Conservation (phyloP, 306 rosid genomes). For the Vigna hirtella region DNA sequence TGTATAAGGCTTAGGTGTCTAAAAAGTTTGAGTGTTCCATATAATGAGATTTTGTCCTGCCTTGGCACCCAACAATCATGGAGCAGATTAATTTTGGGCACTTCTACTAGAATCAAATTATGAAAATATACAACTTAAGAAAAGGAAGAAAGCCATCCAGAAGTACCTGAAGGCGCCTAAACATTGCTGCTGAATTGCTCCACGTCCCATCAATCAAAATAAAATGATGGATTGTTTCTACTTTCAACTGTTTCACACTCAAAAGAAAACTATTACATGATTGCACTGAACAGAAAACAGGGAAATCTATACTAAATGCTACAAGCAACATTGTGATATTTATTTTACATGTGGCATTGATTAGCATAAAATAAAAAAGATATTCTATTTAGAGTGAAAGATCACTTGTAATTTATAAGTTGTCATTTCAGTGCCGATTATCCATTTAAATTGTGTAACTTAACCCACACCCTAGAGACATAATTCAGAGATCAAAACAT, state of each 20-base stretch:
- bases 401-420: slow-evolving; percentile 10
- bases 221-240: slow-evolving; percentile 68
- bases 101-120: slow-evolving; percentile 24
- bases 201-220: slow-evolving; percentile 98
- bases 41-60: not conserved
- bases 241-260: slow-evolving; percentile 65
- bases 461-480: not conserved
- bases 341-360: slow-evolving; percentile 11
- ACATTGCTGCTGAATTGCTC: slow-evolving; percentile 97
- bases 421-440: slow-evolving; percentile 32
- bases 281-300: slow-evolving; percentile 44
- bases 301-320: slow-evolving; percentile 25
- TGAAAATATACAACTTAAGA: slow-evolving; percentile 25
- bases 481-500: not conserved
- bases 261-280: slow-evolving; percentile 50
- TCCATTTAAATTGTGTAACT: not conserved
- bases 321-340: slow-evolving; percentile 28
- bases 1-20: not conserved
- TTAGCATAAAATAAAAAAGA: not conserved
- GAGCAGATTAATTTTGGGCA: slow-evolving; percentile 7
- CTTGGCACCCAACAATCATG: slow-evolving; percentile 7
- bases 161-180: slow-evolving; percentile 87
- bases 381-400: not conserved
- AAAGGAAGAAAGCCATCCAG: slow-evolving; percentile 37
- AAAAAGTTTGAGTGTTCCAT: slow-evolving; percentile 5